These are phyloP conservation scores for Yamadazyma triangularis DNA, from an alignment of 1,139 yeast species.

Conservation along the genomic window DNA sequence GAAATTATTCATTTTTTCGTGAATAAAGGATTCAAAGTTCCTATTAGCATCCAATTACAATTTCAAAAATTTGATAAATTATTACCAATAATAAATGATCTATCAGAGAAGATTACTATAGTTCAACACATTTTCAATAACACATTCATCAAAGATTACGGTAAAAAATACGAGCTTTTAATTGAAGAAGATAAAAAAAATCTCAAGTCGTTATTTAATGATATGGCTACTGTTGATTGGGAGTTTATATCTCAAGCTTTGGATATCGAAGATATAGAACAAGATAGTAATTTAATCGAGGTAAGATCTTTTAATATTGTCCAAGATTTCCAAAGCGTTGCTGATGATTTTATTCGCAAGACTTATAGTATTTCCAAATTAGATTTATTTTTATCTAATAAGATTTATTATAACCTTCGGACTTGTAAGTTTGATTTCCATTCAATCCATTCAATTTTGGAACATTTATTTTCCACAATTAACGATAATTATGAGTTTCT, in stretches of 20 bases:
- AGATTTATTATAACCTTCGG: constrained; percentile 19
- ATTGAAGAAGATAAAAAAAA: constrained; percentile 33
- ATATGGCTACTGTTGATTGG: constrained; percentile 49
- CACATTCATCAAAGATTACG: constrained; percentile 17
- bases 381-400: constrained; percentile 15
- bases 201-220: constrained; percentile 20
- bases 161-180: constrained; percentile 40
- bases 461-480: constrained; percentile 36
- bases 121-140: constrained; percentile 24
- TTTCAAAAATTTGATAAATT: constrained; percentile 44
- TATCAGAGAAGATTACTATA: constrained; percentile 40
- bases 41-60: constrained; percentile 31
- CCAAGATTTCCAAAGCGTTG: constrained; percentile 33
- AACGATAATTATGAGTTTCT: constrained; percentile 40
- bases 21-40: constrained; percentile 55
- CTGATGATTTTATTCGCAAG: constrained; percentile 24
- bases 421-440: constrained; percentile 22
- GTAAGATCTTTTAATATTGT: constrained; percentile 36
- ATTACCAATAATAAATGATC: constrained; percentile 54
- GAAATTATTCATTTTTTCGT: constrained; percentile 53
- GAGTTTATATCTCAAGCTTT: constrained; percentile 46
- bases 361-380: constrained; percentile 26
- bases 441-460: constrained; percentile 16
- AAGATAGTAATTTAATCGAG: constrained; percentile 28
- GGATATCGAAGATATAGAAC: constrained; percentile 27